phyloP scores from a whole-genome alignment of 106 monocot species.

The Vanilla planifolia region DNA sequence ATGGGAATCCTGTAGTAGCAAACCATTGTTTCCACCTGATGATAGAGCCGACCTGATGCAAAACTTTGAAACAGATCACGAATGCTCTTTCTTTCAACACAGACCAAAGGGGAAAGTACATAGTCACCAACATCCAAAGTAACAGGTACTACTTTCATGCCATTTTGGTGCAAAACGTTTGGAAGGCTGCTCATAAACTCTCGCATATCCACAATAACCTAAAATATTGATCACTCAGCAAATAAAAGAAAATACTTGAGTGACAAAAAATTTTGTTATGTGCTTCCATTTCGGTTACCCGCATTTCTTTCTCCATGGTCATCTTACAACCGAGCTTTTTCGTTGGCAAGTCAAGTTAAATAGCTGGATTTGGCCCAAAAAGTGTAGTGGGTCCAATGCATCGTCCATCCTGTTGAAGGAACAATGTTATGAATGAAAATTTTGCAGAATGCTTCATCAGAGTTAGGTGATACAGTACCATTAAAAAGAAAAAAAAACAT shows the following conservation, averaged over 20 bases:
- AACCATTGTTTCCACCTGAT: slow-evolving; percentile 93
- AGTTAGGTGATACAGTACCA: too few relatives aligned
- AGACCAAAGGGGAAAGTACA: slow-evolving; percentile 88
- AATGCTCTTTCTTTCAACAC: slow-evolving; percentile 99
- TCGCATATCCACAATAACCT: slow-evolving; percentile 99
- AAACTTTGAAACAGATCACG: slow-evolving; percentile 91
- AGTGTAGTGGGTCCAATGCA: slow-evolving; percentile 37
- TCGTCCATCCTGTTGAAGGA: slow-evolving; percentile 70
- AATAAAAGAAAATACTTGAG: too few relatives aligned
- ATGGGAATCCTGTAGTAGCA: slow-evolving; percentile 93
- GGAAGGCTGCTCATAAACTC: slow-evolving; percentile 99
- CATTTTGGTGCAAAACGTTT: slow-evolving; percentile 94
- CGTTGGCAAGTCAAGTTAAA: slow-evolving; percentile 59
- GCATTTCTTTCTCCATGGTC: slow-evolving; percentile 73
- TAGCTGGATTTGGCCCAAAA: slow-evolving; percentile 38
- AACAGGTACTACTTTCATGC: slow-evolving; percentile 81
- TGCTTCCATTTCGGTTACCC: slow-evolving; percentile 36
- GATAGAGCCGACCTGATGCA: slow-evolving; percentile 85
- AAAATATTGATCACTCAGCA: too few relatives aligned
- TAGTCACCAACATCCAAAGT: slow-evolving; percentile 95
- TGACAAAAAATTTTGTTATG: too few relatives aligned
- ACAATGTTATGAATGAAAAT: too few relatives aligned
- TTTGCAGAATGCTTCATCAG: too few relatives aligned
- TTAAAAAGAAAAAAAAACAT: too few relatives aligned
- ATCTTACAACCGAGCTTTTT: slow-evolving; percentile 96